Base-by-base conservation (phyloP, 257 asterid species). In the Misopates orontium region DNA sequence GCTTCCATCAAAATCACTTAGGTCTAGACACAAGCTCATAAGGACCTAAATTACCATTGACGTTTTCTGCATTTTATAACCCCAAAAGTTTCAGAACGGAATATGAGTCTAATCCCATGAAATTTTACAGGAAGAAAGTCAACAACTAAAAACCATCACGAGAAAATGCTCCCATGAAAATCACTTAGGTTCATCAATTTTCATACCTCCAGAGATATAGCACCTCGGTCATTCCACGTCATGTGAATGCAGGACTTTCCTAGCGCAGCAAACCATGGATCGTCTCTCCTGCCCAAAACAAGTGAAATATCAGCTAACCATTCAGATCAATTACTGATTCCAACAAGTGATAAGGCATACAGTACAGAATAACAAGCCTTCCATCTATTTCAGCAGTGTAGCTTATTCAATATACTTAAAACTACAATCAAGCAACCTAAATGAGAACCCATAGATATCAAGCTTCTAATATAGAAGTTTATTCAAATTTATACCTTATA, bases 161-260 rank as follows among this genome's bases (percentile, higher is more conserved):
- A 23, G 10, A 53, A 42, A 66, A 4, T 5, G 14, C 20, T 36
- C 11, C 9, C 22, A 18, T 23, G 49, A 44, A 44, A 50, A 64
- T 23, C 19, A 63, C 28, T 32, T 55, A 42, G 47, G 16, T 70
- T 31, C 40, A 66, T 36, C 8, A 36, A 36, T 36, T 9, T 50
- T 56, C 64, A 68, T 79, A 87, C 96, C 96, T 93, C 95, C 25
- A 93, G 97, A 64, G 97, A 87, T 85, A 93, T 83, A 74, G 96
- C 95, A 60, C 97, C 99, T 64, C 95, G 79, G 68, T 83, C 97
- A 50, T 83, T 80, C 99, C 97, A 93, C 59, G 97, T 93, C 83
- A 93, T 78, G 78, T 93, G 97, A 78, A 93, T 87, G 84, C 99
- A 93, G 28, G 87, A 82, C 53, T 78, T 83, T 60, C 99, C 99